Evolutionary conservation across 176 grass and related monocot genomes (phyloP).

Genomic region (Ampelocalamus luodianensis): DNA sequence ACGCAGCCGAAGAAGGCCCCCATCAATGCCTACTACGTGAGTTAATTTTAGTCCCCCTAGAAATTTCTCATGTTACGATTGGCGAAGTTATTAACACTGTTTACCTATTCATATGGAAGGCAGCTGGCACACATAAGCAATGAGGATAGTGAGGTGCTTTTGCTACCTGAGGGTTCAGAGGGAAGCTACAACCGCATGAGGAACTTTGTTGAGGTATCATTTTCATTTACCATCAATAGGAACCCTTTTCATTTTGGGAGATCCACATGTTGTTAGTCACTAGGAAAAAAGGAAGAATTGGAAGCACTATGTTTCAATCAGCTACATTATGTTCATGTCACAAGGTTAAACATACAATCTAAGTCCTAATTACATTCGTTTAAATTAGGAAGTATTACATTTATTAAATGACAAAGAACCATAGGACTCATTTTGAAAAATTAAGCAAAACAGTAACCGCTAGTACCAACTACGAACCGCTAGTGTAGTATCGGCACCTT

Average conservation of each 20-base stretch:
- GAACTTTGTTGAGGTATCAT: neutral
- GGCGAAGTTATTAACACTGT: too few relatives aligned
- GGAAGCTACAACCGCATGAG: too few relatives aligned
- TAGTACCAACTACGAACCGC: neutral
- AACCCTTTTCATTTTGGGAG: neutral
- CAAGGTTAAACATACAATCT: neutral
- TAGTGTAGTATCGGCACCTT: too few relatives aligned
- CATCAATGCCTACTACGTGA: too few relatives aligned
- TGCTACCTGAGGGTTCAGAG: too few relatives aligned
- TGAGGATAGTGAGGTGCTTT: too few relatives aligned
- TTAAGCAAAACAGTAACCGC: constrained; percentile 19
- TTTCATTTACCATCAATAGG: constrained; percentile 10
- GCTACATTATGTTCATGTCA: constrained; percentile 9
- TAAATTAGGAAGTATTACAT: constrained; percentile 27
- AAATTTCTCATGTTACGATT: too few relatives aligned
- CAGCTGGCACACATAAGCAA: too few relatives aligned
- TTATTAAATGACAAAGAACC: neutral
- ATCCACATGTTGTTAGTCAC: constrained; percentile 4
- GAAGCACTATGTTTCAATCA: constrained; percentile 16
- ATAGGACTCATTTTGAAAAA: constrained; percentile 12
- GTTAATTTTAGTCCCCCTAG: too few relatives aligned
- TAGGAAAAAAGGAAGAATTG: neutral
- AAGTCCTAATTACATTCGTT: constrained; percentile 29
- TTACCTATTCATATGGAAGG: too few relatives aligned
- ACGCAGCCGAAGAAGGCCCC: too few relatives aligned